Percentiles rank a stretch among this genome's conserved stretches.
Conservation (phyloP, 1,284 basidiomycete species). For the Albatrellus sp. region DNA sequence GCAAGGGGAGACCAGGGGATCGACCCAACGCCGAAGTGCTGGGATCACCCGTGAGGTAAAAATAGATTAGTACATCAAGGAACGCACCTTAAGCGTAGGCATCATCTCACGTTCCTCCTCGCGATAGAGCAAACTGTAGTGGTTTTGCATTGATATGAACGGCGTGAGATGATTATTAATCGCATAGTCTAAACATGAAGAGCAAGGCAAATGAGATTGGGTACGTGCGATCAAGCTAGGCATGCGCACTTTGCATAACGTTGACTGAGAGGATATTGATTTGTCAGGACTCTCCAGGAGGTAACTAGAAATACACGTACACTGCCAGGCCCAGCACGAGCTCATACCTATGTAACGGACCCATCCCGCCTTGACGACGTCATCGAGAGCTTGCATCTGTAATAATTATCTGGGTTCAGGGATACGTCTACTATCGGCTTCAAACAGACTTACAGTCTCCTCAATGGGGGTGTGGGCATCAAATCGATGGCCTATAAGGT, state of each 20-base stretch:
- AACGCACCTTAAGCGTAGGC: constrained; percentile 20
- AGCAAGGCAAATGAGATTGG: neutral
- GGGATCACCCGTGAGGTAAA: neutral
- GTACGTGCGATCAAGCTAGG: neutral
- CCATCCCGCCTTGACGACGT: constrained; percentile 3
- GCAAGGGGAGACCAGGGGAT: constrained; percentile 28
- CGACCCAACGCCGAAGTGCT: constrained; percentile 11
- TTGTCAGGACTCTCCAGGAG: too few relatives aligned
- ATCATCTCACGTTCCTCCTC: constrained; percentile 41
- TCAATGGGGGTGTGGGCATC: constrained; percentile 2
- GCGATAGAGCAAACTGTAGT: constrained; percentile 27
- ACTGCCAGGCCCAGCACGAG: constrained; percentile 4
- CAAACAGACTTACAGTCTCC: constrained; percentile 1
- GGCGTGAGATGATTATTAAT: constrained; percentile 28
- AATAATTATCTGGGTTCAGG: neutral
- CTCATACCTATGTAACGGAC: constrained; percentile 6
- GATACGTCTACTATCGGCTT: neutral
- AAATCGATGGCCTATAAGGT: constrained; percentile 1
- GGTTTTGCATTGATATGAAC: constrained; percentile 44
- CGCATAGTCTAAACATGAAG: constrained; percentile 18
- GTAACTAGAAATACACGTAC: neutral
- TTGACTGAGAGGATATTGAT: neutral
- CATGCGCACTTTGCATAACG: constrained; percentile 1
- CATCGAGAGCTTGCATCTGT: constrained; percentile 5
- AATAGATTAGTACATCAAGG: neutral